These are phyloP conservation scores for Cytospora piceae DNA, from an alignment of 2,329 filamentous ascomycete species.

Conservation along the genomic window DNA sequence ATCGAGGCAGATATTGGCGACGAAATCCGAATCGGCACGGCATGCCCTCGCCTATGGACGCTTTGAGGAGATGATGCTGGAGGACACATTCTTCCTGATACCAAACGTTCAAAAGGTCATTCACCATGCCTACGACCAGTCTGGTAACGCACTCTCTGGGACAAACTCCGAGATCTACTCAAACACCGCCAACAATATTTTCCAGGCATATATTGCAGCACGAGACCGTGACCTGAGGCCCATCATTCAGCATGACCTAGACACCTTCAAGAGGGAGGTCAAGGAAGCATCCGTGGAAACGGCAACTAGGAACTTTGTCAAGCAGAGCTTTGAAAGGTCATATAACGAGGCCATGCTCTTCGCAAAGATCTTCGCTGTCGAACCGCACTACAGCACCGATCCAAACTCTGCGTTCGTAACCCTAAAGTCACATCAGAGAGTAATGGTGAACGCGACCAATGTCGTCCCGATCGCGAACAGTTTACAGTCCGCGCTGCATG, in stretches of 20 bases:
- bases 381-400: slow-evolving; percentile 56
- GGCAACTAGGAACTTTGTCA: slow-evolving; percentile 60
- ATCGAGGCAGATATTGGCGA: slow-evolving; percentile 55
- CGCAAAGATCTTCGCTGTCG: slow-evolving; percentile 58
- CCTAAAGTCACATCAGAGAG: slow-evolving; percentile 53
- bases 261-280: slow-evolving; percentile 56
- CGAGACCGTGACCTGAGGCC: slow-evolving; percentile 58
- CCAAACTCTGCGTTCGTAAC: slow-evolving; percentile 54
- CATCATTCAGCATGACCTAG: slow-evolving; percentile 57
- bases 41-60: slow-evolving; percentile 64
- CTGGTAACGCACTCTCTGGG: slow-evolving; percentile 50
- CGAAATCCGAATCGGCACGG: slow-evolving; percentile 61
- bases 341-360: slow-evolving; percentile 60
- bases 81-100: slow-evolving; percentile 59
- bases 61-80: slow-evolving; percentile 58
- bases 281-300: slow-evolving; percentile 57
- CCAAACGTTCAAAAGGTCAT: slow-evolving; percentile 60
- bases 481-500: slow-evolving; percentile 54
- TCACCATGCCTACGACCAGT: slow-evolving; percentile 55
- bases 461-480: slow-evolving; percentile 55
- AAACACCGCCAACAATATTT: slow-evolving; percentile 58
- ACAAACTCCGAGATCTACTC: slow-evolving; percentile 56
- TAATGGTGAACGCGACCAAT: slow-evolving; percentile 58
- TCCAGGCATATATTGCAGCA: slow-evolving; percentile 56
- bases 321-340: slow-evolving; percentile 62